Percentiles rank a stretch among this genome's conserved stretches.
These are phyloP conservation scores for Xylaria sp. DNA, from an alignment of 2,329 filamentous ascomycete species.

Conservation along the genomic window DNA sequence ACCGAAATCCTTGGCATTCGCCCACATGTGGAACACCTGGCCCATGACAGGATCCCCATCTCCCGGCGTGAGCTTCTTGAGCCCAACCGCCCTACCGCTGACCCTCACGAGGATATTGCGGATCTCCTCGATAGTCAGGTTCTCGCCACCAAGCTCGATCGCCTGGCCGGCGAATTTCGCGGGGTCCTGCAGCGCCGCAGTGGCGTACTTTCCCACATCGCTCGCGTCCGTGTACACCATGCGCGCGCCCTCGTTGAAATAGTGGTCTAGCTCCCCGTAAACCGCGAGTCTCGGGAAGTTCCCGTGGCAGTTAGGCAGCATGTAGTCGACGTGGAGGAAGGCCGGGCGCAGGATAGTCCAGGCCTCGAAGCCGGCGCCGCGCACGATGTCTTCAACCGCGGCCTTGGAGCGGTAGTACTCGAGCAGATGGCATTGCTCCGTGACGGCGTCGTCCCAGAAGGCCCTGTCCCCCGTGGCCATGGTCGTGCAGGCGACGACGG, in stretches of 20 bases:
- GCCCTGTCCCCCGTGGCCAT: conserved; percentile 36
- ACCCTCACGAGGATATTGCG: conserved; percentile 47
- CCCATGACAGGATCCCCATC: conserved; percentile 42
- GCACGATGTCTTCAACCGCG: conserved; percentile 51
- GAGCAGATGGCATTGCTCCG: conserved; percentile 34
- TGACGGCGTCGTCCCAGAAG: conserved; percentile 44
- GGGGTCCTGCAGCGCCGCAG: conserved; percentile 49
- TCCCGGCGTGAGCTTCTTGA: conserved; percentile 39
- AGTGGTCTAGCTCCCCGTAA: conserved; percentile 47
- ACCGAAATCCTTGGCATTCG: conserved; percentile 45
- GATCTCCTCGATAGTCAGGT: conserved; percentile 48
- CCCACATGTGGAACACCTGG: conserved; percentile 46
- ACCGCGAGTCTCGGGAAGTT: conserved; percentile 50
- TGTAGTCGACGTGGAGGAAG: conserved; percentile 48
- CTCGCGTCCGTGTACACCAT: conserved; percentile 47
- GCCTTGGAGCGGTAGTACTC: conserved; percentile 54
- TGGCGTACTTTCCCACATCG: conserved; percentile 51
- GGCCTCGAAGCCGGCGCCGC: conserved; percentile 44
- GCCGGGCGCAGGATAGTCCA: conserved; percentile 53
- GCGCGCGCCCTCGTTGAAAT: conserved; percentile 37
- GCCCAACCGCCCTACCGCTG: conserved; percentile 47
- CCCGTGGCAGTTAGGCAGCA: conserved; percentile 35
- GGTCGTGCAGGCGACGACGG: conserved; percentile 46
- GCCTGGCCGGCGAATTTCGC: conserved; percentile 48
- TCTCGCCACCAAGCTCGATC: conserved; percentile 49